These are phyloP conservation scores for Favolaschia claudopus DNA, from an alignment of 768 basidiomycete species.

Conservation along the genomic window DNA sequence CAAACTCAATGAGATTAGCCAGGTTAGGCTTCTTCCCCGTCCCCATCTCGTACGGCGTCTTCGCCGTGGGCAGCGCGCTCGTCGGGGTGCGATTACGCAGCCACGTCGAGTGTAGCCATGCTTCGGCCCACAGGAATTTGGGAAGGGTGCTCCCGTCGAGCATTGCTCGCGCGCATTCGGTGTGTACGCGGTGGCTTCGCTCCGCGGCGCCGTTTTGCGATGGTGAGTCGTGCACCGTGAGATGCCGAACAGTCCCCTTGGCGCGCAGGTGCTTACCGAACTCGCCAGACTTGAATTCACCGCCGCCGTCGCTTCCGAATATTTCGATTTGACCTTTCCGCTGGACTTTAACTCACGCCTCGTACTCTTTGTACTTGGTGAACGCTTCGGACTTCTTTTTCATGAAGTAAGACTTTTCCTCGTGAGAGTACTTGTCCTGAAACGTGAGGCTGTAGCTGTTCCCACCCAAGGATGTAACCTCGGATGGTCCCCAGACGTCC, in stretches of 20 bases:
- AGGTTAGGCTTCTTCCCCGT: constrained; percentile 17
- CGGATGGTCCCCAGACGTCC: constrained; percentile 26
- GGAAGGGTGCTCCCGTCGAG: constrained; percentile 25
- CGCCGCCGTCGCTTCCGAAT: constrained; percentile 39
- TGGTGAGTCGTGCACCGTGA: constrained; percentile 43
- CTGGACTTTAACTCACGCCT: constrained; percentile 38
- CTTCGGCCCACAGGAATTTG: constrained; percentile 21
- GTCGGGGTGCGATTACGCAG: constrained; percentile 11
- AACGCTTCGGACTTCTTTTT: constrained; percentile 29
- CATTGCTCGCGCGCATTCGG: constrained; percentile 36
- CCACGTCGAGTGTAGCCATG: constrained; percentile 4
- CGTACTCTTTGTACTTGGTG: constrained; percentile 31
- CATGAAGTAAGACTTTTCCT: constrained; percentile 23
- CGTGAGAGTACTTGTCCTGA: constrained; percentile 25
- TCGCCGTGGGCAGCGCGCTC: constrained; percentile 8
- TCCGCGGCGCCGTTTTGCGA: constrained; percentile 41
- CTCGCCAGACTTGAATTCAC: constrained; percentile 37
- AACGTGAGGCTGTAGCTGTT: constrained; percentile 5
- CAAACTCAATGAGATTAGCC: constrained; percentile 25
- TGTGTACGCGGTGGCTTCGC: constrained; percentile 34
- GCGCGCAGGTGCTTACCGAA: constrained; percentile 33
- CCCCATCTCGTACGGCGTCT: constrained; percentile 4
- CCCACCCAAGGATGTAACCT: constrained; percentile 19
- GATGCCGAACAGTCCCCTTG: constrained; percentile 37
- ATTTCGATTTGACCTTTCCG: constrained; percentile 31